phyloP scores from a whole-genome alignment of 371 early-diverging fungal species.

The Mortierella sp. region DNA sequence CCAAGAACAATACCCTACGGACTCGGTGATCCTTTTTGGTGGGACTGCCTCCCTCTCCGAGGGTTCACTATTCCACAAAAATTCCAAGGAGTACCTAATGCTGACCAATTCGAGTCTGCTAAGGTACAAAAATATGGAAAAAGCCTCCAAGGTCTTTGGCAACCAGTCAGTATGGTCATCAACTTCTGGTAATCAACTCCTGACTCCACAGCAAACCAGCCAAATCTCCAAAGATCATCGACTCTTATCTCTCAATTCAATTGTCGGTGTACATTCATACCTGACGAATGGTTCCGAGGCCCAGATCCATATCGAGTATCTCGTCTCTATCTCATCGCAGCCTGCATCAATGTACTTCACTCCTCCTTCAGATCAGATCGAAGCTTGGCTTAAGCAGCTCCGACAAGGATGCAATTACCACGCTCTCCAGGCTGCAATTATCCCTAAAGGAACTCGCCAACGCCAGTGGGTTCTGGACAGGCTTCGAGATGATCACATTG shows the following conservation, averaged over 20 bases:
- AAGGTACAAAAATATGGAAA: conserved; percentile 49
- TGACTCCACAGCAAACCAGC: conserved; percentile 45
- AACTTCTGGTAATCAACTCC: conserved; percentile 42
- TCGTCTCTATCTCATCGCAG: conserved; percentile 41
- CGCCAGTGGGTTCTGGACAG: conserved; percentile 51
- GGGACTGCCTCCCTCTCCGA: conserved; percentile 47
- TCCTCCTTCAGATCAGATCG: conserved; percentile 29
- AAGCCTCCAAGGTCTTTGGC: conserved; percentile 47
- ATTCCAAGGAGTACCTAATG: conserved; percentile 42
- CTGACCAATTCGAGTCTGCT: conserved; percentile 45
- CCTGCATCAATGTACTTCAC: conserved; percentile 48
- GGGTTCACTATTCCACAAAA: conserved; percentile 38
- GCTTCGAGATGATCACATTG: conserved; percentile 35
- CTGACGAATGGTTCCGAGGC: conserved; percentile 27
- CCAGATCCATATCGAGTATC: conserved; percentile 40
- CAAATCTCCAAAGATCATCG: conserved; percentile 46
- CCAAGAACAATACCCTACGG: conserved; percentile 48
- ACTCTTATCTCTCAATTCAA: conserved; percentile 33
- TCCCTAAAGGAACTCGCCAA: conserved; percentile 43
- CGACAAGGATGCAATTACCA: conserved; percentile 50
- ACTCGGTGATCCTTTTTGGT: conserved; percentile 42
- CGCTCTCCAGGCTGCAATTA: conserved; percentile 32
- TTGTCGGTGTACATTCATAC: conserved; percentile 34
- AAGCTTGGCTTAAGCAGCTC: conserved; percentile 37
- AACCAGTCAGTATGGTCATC: conserved; percentile 52